A percentile compares a stretch with the other conserved stretches of the same genome.
Conservation (phyloP, 2,329 filamentous ascomycete species). For the Amauroascus niger region DNA sequence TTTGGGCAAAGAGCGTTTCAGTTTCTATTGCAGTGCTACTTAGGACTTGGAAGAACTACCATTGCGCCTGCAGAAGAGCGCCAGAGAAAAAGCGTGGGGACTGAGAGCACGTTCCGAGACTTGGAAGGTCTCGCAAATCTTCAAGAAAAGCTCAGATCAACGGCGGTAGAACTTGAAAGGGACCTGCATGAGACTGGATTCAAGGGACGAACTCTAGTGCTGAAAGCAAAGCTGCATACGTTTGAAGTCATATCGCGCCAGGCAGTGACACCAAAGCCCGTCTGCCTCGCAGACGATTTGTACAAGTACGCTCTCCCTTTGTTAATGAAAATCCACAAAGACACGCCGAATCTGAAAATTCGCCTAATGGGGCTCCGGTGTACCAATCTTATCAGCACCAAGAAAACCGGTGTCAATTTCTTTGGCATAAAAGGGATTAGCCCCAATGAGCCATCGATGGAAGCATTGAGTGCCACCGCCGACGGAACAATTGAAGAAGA, state of each 20-base stretch:
- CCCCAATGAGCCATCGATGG: conserved; percentile 31
- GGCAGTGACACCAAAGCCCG: conserved; percentile 59
- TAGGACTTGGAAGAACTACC: conserved; percentile 76
- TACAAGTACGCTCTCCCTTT: conserved; percentile 76
- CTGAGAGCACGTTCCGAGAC: conserved; percentile 82
- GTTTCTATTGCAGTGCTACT: conserved; percentile 73
- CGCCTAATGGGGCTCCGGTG: conserved; percentile 82
- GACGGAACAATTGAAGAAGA: conserved; percentile 12
- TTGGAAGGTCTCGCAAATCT: conserved; percentile 59
- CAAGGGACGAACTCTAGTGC: conserved; percentile 79
- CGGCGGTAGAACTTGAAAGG: conserved; percentile 75
- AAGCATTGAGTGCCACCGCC: neutral
- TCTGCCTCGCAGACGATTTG: conserved; percentile 67
- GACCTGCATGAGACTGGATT: conserved; percentile 70
- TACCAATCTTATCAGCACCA: conserved; percentile 77
- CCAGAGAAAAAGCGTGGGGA: conserved; percentile 87
- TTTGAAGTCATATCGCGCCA: conserved; percentile 88
- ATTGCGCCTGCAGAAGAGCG: conserved; percentile 82
- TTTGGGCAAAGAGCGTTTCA: conserved; percentile 88
- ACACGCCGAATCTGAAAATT: conserved; percentile 67
- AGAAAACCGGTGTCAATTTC: conserved; percentile 70
- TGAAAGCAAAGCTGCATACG: conserved; percentile 90
- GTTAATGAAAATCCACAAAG: conserved; percentile 70
- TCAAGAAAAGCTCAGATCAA: conserved; percentile 66
- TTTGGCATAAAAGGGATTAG: conserved; percentile 60